Percentiles rank a stretch among this genome's conserved stretches.
phyloP scores from a whole-genome alignment of 2,329 filamentous ascomycete genomes.

The Cladophialophora exuberans region DNA sequence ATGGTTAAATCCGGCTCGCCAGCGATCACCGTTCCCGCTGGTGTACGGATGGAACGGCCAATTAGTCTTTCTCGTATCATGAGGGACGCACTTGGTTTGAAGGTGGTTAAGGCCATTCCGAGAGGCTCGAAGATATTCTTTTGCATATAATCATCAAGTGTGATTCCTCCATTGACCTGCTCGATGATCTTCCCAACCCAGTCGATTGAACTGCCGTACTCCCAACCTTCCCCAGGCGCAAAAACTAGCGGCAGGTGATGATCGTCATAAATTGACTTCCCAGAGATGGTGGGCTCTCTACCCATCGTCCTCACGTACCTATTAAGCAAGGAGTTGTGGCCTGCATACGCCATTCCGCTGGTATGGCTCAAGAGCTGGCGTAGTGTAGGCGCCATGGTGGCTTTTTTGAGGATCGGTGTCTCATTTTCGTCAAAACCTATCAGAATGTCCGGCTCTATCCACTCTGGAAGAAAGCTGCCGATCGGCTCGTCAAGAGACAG shows the following conservation, averaged over 20 bases:
- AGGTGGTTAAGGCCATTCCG: slow-evolving; percentile 46
- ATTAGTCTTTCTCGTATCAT: no score
- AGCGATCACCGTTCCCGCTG: no score
- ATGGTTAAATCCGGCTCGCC: no score
- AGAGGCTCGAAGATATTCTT: slow-evolving; percentile 51
- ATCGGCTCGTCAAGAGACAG: slow-evolving; percentile 53
- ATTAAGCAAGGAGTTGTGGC: neutral
- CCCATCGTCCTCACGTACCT: neutral
- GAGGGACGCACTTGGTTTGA: no score
- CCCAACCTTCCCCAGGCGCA: slow-evolving; percentile 56
- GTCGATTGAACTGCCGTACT: slow-evolving; percentile 55
- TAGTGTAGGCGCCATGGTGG: slow-evolving; percentile 23
- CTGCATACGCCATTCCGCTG: slow-evolving; percentile 7
- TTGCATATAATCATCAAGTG: slow-evolving; percentile 49
- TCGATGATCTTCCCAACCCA: slow-evolving; percentile 59
- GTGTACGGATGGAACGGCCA: no score
- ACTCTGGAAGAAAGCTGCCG: slow-evolving; percentile 49
- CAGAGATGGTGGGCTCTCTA: neutral
- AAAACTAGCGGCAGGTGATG: slow-evolving; percentile 54
- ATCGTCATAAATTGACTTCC: no score
- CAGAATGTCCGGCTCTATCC: slow-evolving; percentile 54
- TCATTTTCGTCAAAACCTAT: slow-evolving; percentile 40
- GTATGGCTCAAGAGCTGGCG: slow-evolving; percentile 19
- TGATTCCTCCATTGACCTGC: slow-evolving; percentile 44
- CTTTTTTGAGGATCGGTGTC: slow-evolving; percentile 36